phyloP scores from a whole-genome alignment of 2,329 filamentous ascomycete genomes.

The Magnaporthales sp. region DNA sequence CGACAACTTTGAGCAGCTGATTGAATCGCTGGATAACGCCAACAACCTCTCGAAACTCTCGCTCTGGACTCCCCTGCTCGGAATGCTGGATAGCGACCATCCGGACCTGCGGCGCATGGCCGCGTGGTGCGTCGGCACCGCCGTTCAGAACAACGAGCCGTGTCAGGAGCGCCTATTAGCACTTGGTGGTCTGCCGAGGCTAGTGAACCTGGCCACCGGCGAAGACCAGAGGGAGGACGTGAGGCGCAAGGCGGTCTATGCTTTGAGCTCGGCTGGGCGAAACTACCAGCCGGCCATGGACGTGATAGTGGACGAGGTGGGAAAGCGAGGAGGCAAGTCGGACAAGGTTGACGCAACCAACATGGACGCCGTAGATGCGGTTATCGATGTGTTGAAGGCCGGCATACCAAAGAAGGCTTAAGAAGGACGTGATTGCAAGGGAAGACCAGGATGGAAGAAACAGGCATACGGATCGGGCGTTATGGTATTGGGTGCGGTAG shows the following conservation, averaged over 20 bases:
- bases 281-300: constrained; percentile 86
- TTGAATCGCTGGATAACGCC: constrained; percentile 91
- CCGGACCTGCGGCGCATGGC: constrained; percentile 72
- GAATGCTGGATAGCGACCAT: constrained; percentile 59
- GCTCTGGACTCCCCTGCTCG: constrained; percentile 75
- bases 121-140: constrained; percentile 90
- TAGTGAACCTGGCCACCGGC: constrained; percentile 57
- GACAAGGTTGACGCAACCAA: constrained; percentile 66
- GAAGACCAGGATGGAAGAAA: neutral
- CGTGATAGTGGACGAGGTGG: constrained; percentile 52
- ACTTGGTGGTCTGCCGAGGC: constrained; percentile 57
- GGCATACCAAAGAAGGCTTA: constrained; percentile 17
- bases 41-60: constrained; percentile 78
- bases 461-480: neutral
- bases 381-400: constrained; percentile 61
- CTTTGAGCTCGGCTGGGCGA: constrained; percentile 74
- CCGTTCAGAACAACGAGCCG: constrained; percentile 90
- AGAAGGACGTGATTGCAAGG: neutral
- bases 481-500: neutral
- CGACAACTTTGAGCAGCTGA: constrained; percentile 90
- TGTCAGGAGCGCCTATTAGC: constrained; percentile 64
- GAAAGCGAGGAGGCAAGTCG: constrained; percentile 40
- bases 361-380: constrained; percentile 75
- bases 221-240: constrained; percentile 54
- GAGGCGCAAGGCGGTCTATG: constrained; percentile 81